Evolutionary conservation across 116 monocot genomes (phyloP), one percentile per base, ranked within the genome.

Genomic region (Papilionanthe hybrid): DNA sequence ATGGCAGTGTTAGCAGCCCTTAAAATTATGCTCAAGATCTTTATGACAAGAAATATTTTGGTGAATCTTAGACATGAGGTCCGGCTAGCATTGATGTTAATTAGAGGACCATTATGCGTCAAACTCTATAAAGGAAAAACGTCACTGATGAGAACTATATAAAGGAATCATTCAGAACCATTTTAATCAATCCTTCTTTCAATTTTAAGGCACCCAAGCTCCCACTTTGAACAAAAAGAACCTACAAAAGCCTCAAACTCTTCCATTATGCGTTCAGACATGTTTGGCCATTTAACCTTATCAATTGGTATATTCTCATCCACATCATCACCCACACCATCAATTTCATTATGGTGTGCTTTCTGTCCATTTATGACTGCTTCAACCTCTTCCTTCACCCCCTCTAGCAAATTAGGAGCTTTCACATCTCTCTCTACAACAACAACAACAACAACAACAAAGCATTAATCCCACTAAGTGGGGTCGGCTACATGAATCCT

Each of bases 251-350:
- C 95, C 72, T 92, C 95, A 10, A 95, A 82, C 80, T 95, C 95
- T 78, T 95, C 95, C 78, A 92, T 95, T 58, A 92, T 91, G 50
- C 92, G 82, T 42, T 92, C 91, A 45, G 92, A 90, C 44, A 95
- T 32, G 76, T 78, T 81, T 2, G 92, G 95, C 7, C 88, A 91
- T 84, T 91, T 92, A 23, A 95, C 89, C 72, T 89, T 81, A 19
- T 82, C 79, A 41, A 95, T 74, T 4, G 95, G 92, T 6, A 92
- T 95, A 66, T 86, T 77, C 83, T 88, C 92, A 74, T 95, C 86
- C 29, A 95, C 92, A 79, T 91, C 95, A 75, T 84, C 72, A 66
- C 88, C 88, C 69, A 18, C 72, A 44, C 95, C 95, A 82, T 91
- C 89, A 15, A 91, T 92, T 79, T 95, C 95, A 53, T 83, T 89